Evolutionary conservation across 371 early-diverging fungal species (phyloP).

Genomic region (Phascolomyces articulosus): DNA sequence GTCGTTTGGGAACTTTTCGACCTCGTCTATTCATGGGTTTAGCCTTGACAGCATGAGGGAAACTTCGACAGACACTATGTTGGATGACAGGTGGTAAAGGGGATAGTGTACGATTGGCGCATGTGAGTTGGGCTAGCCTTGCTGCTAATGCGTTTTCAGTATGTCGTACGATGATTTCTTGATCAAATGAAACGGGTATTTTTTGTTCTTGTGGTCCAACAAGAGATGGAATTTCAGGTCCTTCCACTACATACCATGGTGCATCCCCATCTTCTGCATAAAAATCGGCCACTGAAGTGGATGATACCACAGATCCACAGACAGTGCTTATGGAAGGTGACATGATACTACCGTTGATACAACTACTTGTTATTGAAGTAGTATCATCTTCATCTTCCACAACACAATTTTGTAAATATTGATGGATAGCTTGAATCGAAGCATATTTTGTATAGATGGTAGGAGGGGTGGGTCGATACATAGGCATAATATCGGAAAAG

Average conservation of each 20-base stretch:
- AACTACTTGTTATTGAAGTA: too few species aligned
- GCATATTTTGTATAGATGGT: background rate
- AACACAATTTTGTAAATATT: constrained; percentile 5
- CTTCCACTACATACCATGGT: constrained; percentile 44
- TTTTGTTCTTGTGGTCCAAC: background rate
- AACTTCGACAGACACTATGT: constrained; percentile 79
- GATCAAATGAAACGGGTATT: constrained; percentile 29
- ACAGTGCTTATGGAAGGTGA: constrained; percentile 12
- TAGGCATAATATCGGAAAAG: constrained; percentile 3
- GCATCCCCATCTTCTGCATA: constrained; percentile 36
- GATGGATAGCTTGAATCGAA: constrained; percentile 1
- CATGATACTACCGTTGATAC: background rate
- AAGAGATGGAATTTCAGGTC: constrained; percentile 17
- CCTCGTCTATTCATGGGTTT: constrained; percentile 15
- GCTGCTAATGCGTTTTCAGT: constrained; percentile 79
- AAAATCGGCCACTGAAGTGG: constrained; percentile 11
- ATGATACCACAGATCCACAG: constrained; percentile 4
- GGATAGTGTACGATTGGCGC: constrained; percentile 83
- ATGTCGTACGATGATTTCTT: constrained; percentile 59
- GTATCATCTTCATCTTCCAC: background rate
- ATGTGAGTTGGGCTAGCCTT: constrained; percentile 80
- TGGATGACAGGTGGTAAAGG: constrained; percentile 77
- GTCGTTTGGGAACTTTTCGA: constrained; percentile 47
- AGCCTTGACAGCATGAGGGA: constrained; percentile 43
- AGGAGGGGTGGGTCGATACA: background rate